These are phyloP conservation scores for Calonectria montana DNA, from an alignment of 2,329 filamentous ascomycete genomes.

Conservation along the genomic window DNA sequence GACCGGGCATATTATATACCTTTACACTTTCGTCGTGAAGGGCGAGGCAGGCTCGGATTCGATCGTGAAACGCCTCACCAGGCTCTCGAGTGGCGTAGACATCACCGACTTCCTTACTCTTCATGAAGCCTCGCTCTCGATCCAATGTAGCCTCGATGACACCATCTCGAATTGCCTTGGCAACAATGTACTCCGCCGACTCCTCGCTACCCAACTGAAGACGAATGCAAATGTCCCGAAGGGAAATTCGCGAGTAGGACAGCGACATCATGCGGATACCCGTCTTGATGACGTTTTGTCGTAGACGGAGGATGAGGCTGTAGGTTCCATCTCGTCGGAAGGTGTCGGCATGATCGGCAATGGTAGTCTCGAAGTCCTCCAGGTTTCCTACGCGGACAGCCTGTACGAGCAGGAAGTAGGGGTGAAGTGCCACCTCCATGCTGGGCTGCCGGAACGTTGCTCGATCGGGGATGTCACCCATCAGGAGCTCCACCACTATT, in stretches of 20 bases:
- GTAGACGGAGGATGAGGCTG: constrained; percentile 90
- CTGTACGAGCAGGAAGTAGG: constrained; percentile 94
- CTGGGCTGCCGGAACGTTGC: constrained; percentile 91
- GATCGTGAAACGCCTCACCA: constrained; percentile 96
- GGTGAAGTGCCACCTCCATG: constrained; percentile 87
- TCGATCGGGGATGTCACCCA: constrained; percentile 98
- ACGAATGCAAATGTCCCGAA: constrained; percentile 96
- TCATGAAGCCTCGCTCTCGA: constrained; percentile 96
- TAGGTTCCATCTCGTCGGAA: constrained; percentile 97
- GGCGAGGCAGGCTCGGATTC: constrained; percentile 89
- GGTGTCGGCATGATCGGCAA: constrained; percentile 81
- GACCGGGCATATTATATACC: constrained; percentile 59
- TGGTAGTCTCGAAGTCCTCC: constrained; percentile 89
- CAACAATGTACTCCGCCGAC: constrained; percentile 98
- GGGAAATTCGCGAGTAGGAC: constrained; percentile 95
- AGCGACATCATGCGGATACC: constrained; percentile 99
- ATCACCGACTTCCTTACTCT: constrained; percentile 96
- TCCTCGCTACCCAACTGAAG: constrained; percentile 95
- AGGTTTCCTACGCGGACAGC: constrained; percentile 97
- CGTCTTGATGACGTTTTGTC: constrained; percentile 99
- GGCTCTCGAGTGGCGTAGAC: constrained; percentile 97
- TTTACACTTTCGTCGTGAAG: constrained; percentile 98
- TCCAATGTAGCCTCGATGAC: constrained; percentile 97
- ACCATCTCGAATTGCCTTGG: constrained; percentile 96
- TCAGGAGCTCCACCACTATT: constrained; percentile 93